Base-by-base conservation (phyloP, 2,329 filamentous ascomycete genomes). In the Didymella pomorum region DNA sequence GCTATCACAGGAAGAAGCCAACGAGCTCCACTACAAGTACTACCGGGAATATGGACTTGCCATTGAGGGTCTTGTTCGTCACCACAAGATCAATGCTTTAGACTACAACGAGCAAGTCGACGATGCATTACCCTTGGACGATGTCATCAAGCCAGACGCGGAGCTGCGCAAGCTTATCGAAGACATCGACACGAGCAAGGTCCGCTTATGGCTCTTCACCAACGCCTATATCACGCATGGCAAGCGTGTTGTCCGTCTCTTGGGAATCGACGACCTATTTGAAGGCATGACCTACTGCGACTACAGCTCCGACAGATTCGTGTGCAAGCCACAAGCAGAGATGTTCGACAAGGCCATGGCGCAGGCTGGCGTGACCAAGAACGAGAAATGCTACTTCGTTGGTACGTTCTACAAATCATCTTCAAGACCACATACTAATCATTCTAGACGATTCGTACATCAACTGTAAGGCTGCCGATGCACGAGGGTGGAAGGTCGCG, bases 11-110 rank as follows among this genome's bases (percentile, higher is more conserved):
- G 84, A 92, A 53, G 94, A 98, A 58, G 95, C 95, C n/a, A 87
- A 87, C 60, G 85, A 89, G 69, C 86, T 99, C 25, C 95, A 98
- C 78, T 84, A 87, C 76, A 91, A 93, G 69, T 99, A 99, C 81
- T 99, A 98, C 81, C 89, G 88, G 71, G 93, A 91, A 76, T 99
- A 99, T 75, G 95, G 96, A 28, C 86, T 99, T n/a, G 95, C 95
- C 28, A 96, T 99, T 64, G 93, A 98, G 79, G 95, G 95, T 1
- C 85, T 99, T 1, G 92, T 97, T 35, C 88, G 92, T 10, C 91
- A 97, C 78, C 95, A 99, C 80, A 88, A 96, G 78, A 96, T 99
- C 69, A 92, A 98, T 71, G 91, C 95, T 1, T 83, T 99, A 5
- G 93, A 96, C 54, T 99, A 98, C 82, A 99, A 99, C 76, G 80